These are phyloP conservation scores for Neonothopanus nambi DNA, from an alignment of 1,284 basidiomycete genomes.

Conservation along the genomic window DNA sequence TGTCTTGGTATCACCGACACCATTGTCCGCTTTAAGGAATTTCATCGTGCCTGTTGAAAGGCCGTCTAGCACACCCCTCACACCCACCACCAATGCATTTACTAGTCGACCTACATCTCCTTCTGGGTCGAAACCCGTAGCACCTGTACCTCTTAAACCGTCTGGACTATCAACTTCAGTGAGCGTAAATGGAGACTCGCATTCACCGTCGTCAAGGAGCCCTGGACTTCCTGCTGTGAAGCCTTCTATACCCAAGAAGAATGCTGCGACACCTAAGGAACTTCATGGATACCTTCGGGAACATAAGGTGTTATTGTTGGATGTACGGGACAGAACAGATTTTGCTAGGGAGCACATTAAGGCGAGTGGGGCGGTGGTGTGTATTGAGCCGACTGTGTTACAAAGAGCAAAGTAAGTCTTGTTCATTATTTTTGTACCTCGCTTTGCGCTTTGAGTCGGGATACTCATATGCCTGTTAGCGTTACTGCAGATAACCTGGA, in stretches of 20 bases:
- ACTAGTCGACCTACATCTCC: conserved; percentile 58
- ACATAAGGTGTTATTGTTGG: conserved; percentile 76
- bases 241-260: conserved; percentile 32
- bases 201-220: neutral
- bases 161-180: conserved; percentile 40
- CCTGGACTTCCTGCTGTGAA: neutral
- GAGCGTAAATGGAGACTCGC: neutral
- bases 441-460: conserved; percentile 1
- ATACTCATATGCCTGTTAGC: conserved; percentile 39
- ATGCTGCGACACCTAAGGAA: conserved; percentile 60
- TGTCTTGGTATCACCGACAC: conserved; percentile 20
- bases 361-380: conserved; percentile 63
- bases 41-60: conserved; percentile 52
- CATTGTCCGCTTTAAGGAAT: conserved; percentile 14
- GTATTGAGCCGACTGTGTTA: conserved; percentile 84
- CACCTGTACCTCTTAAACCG: conserved; percentile 44
- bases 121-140: conserved; percentile 20
- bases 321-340: conserved; percentile 78
- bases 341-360: conserved; percentile 78
- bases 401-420: conserved; percentile 62
- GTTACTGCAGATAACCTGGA: conserved; percentile 73
- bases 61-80: conserved; percentile 73
- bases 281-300: conserved; percentile 64
- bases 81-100: conserved; percentile 56
- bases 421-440: no score